Evolutionary conservation across 768 basidiomycete genomes (phyloP).

Genomic region (Tephrocybe sp.): DNA sequence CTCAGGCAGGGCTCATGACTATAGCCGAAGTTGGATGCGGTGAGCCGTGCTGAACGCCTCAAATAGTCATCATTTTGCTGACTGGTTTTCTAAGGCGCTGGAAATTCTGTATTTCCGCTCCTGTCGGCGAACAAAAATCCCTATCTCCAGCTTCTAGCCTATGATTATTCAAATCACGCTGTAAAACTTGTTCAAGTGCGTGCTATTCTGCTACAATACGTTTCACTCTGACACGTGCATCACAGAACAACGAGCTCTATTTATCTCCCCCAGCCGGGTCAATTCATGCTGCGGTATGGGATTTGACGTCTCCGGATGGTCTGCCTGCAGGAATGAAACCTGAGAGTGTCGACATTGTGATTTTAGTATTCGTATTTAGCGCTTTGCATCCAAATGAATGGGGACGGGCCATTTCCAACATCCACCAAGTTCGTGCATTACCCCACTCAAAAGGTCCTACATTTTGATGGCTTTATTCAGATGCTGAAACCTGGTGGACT

Average conservation of each 20-base stretch:
- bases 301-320: conserved; percentile 64
- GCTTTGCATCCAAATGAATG: conserved; percentile 95
- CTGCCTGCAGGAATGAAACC: conserved; percentile 66
- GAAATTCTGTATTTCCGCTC: conserved; percentile 93
- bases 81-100: conserved; percentile 68
- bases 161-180: conserved; percentile 90
- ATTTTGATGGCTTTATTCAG: conserved; percentile 34
- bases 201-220: not conserved
- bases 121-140: conserved; percentile 84
- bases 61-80: not conserved
- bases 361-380: conserved; percentile 93
- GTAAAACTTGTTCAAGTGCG: conserved; percentile 85
- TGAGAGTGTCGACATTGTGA: conserved; percentile 79
- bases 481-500: conserved; percentile 90
- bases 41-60: conserved; percentile 30
- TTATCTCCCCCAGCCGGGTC: conserved; percentile 62
- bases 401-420: conserved; percentile 77
- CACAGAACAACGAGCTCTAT: conserved; percentile 74
- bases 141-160: conserved; percentile 69
- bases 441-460: not conserved
- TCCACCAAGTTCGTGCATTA: conserved; percentile 56
- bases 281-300: conserved; percentile 87
- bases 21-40: conserved; percentile 94
- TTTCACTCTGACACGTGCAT: conserved; percentile 1
- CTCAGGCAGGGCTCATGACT: conserved; percentile 71